Conservation (phyloP, 805 yeast species). For the Schizosaccharomyces lindneri region DNA sequence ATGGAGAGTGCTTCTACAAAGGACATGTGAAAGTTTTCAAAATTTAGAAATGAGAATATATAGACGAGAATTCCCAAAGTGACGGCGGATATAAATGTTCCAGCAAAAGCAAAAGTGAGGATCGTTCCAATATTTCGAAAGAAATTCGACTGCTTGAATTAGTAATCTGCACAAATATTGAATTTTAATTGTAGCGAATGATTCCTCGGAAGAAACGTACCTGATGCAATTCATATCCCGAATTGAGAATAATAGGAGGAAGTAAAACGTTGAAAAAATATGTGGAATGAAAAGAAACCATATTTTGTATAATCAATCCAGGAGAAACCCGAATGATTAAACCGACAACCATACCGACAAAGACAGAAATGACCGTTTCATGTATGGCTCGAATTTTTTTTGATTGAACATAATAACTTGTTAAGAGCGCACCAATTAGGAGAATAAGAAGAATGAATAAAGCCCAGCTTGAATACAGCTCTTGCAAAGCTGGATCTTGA, state of each 20-base stretch:
- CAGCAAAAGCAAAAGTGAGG: conserved; percentile 84
- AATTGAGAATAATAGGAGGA: conserved; percentile 88
- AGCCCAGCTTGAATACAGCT: conserved; percentile 94
- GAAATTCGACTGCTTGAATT: conserved; percentile 43
- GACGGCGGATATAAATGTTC: conserved; percentile 76
- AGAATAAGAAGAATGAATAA: conserved; percentile 60
- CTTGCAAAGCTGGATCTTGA: conserved; percentile 73
- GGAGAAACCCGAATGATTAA: conserved; percentile 72
- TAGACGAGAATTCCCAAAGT: conserved; percentile 36
- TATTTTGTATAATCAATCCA: conserved; percentile 91
- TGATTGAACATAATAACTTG: conserved; percentile 77
- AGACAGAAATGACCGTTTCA: conserved; percentile 86
- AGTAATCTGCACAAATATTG: background rate
- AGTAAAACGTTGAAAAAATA: conserved; percentile 80
- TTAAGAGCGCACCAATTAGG: conserved; percentile 77
- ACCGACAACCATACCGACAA: conserved; percentile 76
- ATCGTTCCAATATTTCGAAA: conserved; percentile 80
- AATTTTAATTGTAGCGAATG: background rate
- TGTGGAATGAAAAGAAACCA: conserved; percentile 80
- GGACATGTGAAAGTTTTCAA: conserved; percentile 68
- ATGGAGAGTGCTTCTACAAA: conserved; percentile 94
- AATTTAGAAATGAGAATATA: conserved; percentile 74
- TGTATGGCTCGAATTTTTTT: conserved; percentile 84
- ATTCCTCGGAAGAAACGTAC: background rate
- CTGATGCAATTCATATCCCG: conserved; percentile 85